A percentile compares a stretch with the other conserved stretches of the same genome.
These are phyloP conservation scores for Plenodomus biglobosus DNA, from an alignment of 2,329 filamentous ascomycete genomes.

Conservation along the genomic window DNA sequence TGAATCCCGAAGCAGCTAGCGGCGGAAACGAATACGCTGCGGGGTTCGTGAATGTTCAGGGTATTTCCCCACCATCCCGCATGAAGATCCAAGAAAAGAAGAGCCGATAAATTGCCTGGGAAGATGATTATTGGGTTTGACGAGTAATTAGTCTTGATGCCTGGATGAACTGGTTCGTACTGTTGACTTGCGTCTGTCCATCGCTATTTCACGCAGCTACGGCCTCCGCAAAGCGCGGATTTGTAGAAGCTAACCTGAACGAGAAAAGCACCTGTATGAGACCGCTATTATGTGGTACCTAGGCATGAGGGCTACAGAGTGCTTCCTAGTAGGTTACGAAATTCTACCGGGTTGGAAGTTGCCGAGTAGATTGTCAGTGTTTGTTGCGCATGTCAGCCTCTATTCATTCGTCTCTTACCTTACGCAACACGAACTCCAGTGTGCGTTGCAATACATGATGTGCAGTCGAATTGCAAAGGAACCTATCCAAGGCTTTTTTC, in stretches of 20 bases:
- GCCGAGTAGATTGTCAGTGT: background rate
- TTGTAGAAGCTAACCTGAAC: background rate
- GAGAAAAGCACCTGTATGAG: background rate
- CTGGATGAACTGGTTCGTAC: background rate
- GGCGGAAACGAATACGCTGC: background rate
- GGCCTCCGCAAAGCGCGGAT: too few species aligned
- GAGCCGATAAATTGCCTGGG: background rate
- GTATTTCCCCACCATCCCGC: background rate
- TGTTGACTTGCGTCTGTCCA: too few species aligned
- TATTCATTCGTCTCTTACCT: conserved; percentile 48
- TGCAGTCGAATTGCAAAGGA: conserved; percentile 39
- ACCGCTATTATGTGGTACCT: background rate
- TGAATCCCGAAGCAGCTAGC: background rate
- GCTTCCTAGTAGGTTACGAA: conserved; percentile 37
- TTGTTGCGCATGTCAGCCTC: conserved; percentile 27
- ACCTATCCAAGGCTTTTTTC: conserved; percentile 49
- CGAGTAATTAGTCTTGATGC: background rate
- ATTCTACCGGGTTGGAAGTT: background rate
- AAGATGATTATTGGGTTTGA: background rate
- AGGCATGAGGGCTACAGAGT: conserved; percentile 30
- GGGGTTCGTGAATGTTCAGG: background rate
- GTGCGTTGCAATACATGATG: conserved; percentile 46
- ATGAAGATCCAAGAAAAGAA: background rate
- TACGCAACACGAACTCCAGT: conserved; percentile 42
- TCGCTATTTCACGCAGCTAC: too few species aligned